phyloP scores from a whole-genome alignment of 441 rosid genomes.

The Gossypium trilobum region DNA sequence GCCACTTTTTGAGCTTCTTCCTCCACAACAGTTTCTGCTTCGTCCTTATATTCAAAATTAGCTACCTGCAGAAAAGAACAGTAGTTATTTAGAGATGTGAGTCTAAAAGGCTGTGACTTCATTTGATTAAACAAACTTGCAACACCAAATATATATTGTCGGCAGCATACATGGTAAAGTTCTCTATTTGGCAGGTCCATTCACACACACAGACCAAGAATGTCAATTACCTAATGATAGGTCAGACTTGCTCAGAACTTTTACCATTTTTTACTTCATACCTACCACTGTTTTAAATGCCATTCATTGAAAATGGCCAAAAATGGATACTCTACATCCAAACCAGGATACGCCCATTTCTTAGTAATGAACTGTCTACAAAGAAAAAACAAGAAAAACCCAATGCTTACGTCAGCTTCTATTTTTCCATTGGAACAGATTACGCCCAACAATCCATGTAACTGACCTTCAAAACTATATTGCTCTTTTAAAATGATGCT shows the following conservation, averaged over 20 bases:
- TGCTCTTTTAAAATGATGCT: not conserved
- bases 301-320: not conserved
- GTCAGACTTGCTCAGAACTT: not conserved
- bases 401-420: not conserved
- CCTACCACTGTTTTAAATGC: not conserved
- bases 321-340: not conserved
- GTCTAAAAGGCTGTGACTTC: not conserved
- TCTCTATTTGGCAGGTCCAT: conserved; percentile 2
- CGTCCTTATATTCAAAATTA: conserved; percentile 87
- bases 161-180: not conserved
- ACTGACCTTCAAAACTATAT: not conserved
- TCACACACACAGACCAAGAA: not conserved
- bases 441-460: not conserved
- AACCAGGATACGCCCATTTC: not conserved
- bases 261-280: not conserved
- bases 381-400: not conserved
- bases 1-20: conserved; percentile 53
- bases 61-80: conserved; percentile 60
- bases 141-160: not conserved
- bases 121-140: not conserved
- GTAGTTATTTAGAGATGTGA: not conserved
- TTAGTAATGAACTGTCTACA: not conserved
- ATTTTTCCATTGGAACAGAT: conserved; percentile 3
- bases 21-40: conserved; percentile 63
- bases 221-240: not conserved